A percentile compares a stretch with the other conserved stretches of the same genome.
Evolutionary conservation across 1,284 basidiomycete species (phyloP).

Genomic region (Blastosporella zonata): DNA sequence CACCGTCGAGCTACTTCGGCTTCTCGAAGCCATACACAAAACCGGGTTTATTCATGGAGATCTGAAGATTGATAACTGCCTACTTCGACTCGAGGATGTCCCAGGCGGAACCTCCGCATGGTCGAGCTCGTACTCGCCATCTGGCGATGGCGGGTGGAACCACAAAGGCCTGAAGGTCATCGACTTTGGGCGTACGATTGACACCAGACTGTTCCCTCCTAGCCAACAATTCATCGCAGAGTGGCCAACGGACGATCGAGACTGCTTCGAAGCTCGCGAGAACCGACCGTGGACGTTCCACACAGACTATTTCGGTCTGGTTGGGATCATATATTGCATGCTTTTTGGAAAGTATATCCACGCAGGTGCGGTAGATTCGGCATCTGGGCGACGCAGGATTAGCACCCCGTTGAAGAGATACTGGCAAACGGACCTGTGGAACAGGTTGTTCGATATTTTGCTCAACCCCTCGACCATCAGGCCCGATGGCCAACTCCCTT

Average conservation of each 20-base stretch:
- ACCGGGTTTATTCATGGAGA: constrained; percentile 94
- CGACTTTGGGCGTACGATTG: constrained; percentile 95
- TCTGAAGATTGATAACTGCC: constrained; percentile 98
- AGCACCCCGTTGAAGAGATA: constrained; percentile 86
- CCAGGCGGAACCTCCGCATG: constrained; percentile 70
- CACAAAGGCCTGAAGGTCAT: constrained; percentile 90
- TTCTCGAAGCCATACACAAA: constrained; percentile 81
- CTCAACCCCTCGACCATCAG: constrained; percentile 73
- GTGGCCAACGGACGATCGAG: constrained; percentile 84
- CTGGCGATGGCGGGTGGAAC: constrained; percentile 82
- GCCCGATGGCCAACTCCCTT: constrained; percentile 59
- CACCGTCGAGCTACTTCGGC: constrained; percentile 82
- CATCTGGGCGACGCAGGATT: constrained; percentile 55
- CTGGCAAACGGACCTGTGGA: constrained; percentile 93
- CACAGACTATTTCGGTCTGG: constrained; percentile 94
- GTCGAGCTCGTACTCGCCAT: constrained; percentile 71
- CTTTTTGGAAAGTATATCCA: constrained; percentile 96
- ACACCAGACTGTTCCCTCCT: constrained; percentile 76
- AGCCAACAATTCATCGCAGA: constrained; percentile 84
- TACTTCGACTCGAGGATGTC: constrained; percentile 85
- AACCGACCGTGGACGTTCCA: constrained; percentile 88
- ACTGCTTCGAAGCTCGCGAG: constrained; percentile 89
- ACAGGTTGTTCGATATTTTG: constrained; percentile 77
- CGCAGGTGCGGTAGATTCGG: constrained; percentile 49
- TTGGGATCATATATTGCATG: constrained; percentile 91